phyloP scores from a whole-genome alignment of 768 basidiomycete genomes.

The Lentinus tigrinus region DNA sequence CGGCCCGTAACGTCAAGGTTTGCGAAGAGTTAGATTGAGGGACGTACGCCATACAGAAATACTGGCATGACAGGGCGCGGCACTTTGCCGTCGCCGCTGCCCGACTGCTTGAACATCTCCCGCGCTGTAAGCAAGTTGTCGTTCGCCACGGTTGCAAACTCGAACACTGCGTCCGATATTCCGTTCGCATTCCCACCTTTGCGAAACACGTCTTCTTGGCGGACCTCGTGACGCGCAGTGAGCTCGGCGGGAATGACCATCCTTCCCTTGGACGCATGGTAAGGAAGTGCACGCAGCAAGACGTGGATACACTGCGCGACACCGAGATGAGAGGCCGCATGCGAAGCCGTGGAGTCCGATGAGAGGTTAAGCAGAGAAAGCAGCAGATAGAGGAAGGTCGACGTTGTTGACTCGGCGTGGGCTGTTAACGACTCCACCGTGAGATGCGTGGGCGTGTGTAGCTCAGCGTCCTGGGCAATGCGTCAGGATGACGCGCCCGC shows the following conservation, averaged over 20 bases:
- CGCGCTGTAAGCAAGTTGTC: conserved; percentile 78
- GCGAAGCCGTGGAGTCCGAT: conserved; percentile 54
- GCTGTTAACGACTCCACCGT: conserved; percentile 66
- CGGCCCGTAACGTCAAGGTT: conserved; percentile 5
- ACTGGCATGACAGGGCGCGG: conserved; percentile 64
- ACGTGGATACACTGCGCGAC: conserved; percentile 69
- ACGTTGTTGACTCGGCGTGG: conserved; percentile 79
- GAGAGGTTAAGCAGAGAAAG: conserved; percentile 64
- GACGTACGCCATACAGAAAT: conserved; percentile 69
- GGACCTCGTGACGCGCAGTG: conserved; percentile 73
- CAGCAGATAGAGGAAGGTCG: conserved; percentile 73
- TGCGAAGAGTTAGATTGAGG: conserved; percentile 2
- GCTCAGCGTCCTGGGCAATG: conserved; percentile 27
- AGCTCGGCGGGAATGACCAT: conserved; percentile 82
- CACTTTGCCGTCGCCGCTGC: conserved; percentile 46
- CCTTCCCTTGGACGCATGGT: conserved; percentile 67
- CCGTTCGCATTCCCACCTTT: conserved; percentile 51
- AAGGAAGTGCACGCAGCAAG: conserved; percentile 74
- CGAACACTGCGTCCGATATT: conserved; percentile 77
- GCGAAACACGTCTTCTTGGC: conserved; percentile 77
- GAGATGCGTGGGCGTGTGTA: conserved; percentile 61
- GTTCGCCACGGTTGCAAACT: conserved; percentile 79
- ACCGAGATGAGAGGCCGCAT: conserved; percentile 83
- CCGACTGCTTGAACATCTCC: conserved; percentile 58
- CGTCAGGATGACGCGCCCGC: conserved; percentile 9